Conservation (phyloP, 2,329 filamentous ascomycete genomes). For the Elsinoe necatrix region DNA sequence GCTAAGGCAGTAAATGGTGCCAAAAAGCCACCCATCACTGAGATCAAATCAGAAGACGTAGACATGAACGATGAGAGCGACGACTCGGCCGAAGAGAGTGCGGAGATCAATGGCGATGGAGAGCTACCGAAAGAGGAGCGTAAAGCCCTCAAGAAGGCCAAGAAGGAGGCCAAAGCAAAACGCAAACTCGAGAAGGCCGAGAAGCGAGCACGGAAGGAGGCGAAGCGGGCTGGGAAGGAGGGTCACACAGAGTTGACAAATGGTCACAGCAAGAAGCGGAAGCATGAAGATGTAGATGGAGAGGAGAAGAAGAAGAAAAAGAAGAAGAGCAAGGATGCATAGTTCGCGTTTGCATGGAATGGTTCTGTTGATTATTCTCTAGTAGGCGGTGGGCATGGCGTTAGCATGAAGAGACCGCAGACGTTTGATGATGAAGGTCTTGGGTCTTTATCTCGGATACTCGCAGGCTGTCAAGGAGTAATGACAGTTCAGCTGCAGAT, state of each 20-base stretch:
- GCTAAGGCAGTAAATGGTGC: conserved; percentile 42
- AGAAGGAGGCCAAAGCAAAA: conserved; percentile 20
- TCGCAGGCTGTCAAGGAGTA: conserved; percentile 7
- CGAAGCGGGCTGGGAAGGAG: conserved; percentile 9
- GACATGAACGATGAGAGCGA: conserved; percentile 17
- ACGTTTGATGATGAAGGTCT: conserved; percentile 12
- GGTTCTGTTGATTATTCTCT: background rate
- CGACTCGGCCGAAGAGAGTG: conserved; percentile 16
- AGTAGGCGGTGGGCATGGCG: conserved; percentile 13
- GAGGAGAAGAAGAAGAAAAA: conserved; percentile 22
- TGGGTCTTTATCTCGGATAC: background rate
- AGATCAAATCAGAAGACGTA: conserved; percentile 31
- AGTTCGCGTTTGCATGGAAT: background rate
- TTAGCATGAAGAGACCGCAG: conserved; percentile 2
- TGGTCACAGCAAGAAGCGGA: conserved; percentile 15
- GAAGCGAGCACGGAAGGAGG: conserved; percentile 18
- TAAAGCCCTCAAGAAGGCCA: conserved; percentile 19
- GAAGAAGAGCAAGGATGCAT: conserved; percentile 21
- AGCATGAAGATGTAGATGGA: conserved; percentile 12
- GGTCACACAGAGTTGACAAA: conserved; percentile 8
- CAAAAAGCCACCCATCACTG: conserved; percentile 40
- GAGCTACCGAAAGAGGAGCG: conserved; percentile 17
- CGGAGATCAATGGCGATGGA: conserved; percentile 13
- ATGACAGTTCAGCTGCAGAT: conserved; percentile 11
- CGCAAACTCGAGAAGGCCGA: conserved; percentile 17